Evolutionary conservation across 495 filamentous ascomycete species (phyloP).

Genomic region (Ascobolus immersus): DNA sequence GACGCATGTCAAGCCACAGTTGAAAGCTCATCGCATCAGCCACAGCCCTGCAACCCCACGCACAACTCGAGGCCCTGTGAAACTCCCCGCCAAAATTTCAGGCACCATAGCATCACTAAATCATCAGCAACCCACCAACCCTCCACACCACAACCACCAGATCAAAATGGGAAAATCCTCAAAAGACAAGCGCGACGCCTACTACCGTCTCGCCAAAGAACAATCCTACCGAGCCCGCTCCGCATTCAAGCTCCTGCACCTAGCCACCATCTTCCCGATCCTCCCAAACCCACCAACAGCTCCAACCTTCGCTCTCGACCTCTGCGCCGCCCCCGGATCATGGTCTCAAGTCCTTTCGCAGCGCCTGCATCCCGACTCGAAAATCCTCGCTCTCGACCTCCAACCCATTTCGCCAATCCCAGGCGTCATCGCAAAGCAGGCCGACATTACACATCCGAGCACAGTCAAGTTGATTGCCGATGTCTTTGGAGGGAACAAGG

Average conservation of each 20-base stretch:
- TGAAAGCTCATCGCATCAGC: background rate
- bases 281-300: constrained; percentile 31
- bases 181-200: constrained; percentile 94
- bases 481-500: no score
- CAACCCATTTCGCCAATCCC: constrained; percentile 85
- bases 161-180: constrained; percentile 91
- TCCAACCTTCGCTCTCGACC: constrained; percentile 62
- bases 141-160: constrained; percentile 1
- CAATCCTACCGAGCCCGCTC: constrained; percentile 87
- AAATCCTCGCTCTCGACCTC: constrained; percentile 83
- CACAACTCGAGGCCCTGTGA: background rate
- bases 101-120: background rate
- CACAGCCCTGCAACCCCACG: background rate
- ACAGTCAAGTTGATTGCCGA: constrained; percentile 44
- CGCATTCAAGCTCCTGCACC: constrained; percentile 87
- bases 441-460: constrained; percentile 90
- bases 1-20: background rate
- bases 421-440: constrained; percentile 71
- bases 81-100: background rate
- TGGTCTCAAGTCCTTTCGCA: constrained; percentile 92
- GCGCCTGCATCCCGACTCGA: constrained; percentile 30
- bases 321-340: constrained; percentile 85
- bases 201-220: constrained; percentile 92
- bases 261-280: constrained; percentile 80
- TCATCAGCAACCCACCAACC: background rate